Evolutionary conservation across 768 basidiomycete genomes (phyloP), one percentile per base, ranked within the genome.

Genomic region (Russula lepida): DNA sequence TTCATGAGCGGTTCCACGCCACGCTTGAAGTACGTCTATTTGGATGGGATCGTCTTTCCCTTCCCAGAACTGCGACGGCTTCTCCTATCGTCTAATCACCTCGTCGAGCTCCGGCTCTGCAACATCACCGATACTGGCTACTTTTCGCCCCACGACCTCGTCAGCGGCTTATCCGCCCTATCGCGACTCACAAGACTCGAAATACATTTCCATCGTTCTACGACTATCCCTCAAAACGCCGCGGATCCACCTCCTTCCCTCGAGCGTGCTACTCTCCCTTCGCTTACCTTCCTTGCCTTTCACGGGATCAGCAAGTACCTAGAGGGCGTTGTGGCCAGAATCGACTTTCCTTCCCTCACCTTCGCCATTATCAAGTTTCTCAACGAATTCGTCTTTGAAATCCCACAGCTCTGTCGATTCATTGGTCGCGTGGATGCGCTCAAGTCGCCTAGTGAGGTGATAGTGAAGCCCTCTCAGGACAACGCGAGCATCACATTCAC

Each of bases 1-100:
- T 60, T 54, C 32, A 35, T 60, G 44, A 35, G 35, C 12, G 46
- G 59, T 13, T 48, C 21, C 7, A 9, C 59, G 4, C 59, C 59
- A 5, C 53, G 52, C 32, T 32, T 60, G 47, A 44, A 23, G 9
- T 25, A 27, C 7, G 21, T 59, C 13, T n/a, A 37, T 4, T 27
- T 53, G 25, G 33, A 27, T 8, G 51, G 51, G 32, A 28, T 59
- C 27, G n/a, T 43, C 25, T 27, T 46, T 46, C 44, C 44, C n/a
- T 46, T 46, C 44, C 23, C 44, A 2, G 44, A 46, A 5, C 6
- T 46, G 21, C 21, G 44, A 23, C 23, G 21, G 44, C 44, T 46
- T 21, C 44, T 46, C 4, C 13, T 46, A 4, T 44, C 43, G 9
- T 9, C 21, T 4, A n/a, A 23, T 46, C 11, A 46, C 44, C 44